Conservation (phyloP, 768 basidiomycete genomes). For the Tephrocybe sp. region DNA sequence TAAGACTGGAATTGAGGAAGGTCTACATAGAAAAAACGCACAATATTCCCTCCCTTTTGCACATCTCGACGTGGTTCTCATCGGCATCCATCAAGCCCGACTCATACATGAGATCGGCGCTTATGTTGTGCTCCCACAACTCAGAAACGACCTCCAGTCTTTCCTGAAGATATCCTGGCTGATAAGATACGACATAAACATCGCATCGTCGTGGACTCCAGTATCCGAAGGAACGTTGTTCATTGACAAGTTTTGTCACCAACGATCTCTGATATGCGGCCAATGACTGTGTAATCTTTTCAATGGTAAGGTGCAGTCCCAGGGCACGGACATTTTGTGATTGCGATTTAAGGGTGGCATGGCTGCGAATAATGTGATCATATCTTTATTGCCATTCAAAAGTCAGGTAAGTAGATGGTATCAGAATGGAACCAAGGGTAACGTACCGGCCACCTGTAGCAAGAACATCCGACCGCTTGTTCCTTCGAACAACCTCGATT, state of each 20-base stretch:
- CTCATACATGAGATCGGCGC: constrained; percentile 88
- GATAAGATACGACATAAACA: constrained; percentile 80
- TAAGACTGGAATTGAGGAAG: neutral
- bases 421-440: neutral
- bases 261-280: constrained; percentile 70
- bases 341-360: constrained; percentile 53
- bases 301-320: constrained; percentile 73
- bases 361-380: constrained; percentile 63
- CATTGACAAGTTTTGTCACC: constrained; percentile 68
- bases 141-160: constrained; percentile 74
- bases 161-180: constrained; percentile 71
- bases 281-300: constrained; percentile 70
- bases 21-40: constrained; percentile 30
- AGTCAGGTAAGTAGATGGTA: neutral
- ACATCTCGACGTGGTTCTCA: constrained; percentile 65
- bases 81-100: constrained; percentile 59
- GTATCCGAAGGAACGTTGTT: constrained; percentile 79
- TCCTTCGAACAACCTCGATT: constrained; percentile 68
- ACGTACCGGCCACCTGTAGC: constrained; percentile 79
- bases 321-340: constrained; percentile 60
- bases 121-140: constrained; percentile 80
- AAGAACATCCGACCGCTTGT: constrained; percentile 65
- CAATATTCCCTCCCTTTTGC: constrained; percentile 83
- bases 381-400: constrained; percentile 43
- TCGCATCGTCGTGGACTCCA: constrained; percentile 91